A percentile compares a stretch with the other conserved stretches of the same genome.
phyloP scores from a whole-genome alignment of 139 green algal genomes.

The Parachlorella kessleri region DNA sequence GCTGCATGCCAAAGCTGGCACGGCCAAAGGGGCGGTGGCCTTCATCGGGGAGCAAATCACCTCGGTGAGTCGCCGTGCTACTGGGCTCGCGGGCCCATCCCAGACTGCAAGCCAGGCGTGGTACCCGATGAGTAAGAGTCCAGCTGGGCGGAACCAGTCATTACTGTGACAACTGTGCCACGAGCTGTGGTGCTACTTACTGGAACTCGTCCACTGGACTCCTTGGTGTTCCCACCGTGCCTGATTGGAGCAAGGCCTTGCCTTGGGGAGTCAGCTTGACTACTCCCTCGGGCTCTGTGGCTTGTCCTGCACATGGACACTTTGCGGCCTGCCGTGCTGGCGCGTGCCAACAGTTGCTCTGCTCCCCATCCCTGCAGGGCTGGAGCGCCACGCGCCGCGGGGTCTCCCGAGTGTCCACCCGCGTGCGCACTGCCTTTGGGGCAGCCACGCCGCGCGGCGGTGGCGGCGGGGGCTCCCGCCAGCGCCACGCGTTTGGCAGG shows the following conservation, averaged over 20 bases:
- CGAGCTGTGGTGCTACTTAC: no score
- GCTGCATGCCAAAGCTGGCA: conserved; percentile 4
- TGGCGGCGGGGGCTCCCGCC: no score
- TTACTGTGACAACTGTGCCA: no score
- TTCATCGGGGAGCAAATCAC: conserved; percentile 6
- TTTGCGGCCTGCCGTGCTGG: neutral
- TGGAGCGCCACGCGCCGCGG: conserved; percentile 1
- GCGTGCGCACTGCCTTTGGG: neutral
- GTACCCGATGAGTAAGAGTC: no score
- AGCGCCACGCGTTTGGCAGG: no score
- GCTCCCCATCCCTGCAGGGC: neutral
- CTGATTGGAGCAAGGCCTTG: neutral
- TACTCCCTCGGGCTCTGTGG: neutral
- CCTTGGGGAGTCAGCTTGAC: neutral
- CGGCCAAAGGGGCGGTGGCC: conserved; percentile 11
- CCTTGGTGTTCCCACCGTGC: no score
- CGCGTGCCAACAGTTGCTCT: neutral
- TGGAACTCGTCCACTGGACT: no score
- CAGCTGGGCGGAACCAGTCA: no score
- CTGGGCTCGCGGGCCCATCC: no score
- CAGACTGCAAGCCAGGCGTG: no score
- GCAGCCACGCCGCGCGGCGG: no score
- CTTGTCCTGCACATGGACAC: neutral
- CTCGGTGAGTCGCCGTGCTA: no score
- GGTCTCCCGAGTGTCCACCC: neutral